These are phyloP conservation scores for Blastocystis hominis DNA, from an alignment of 352 stramenopile genomes.

Conservation along the genomic window DNA sequence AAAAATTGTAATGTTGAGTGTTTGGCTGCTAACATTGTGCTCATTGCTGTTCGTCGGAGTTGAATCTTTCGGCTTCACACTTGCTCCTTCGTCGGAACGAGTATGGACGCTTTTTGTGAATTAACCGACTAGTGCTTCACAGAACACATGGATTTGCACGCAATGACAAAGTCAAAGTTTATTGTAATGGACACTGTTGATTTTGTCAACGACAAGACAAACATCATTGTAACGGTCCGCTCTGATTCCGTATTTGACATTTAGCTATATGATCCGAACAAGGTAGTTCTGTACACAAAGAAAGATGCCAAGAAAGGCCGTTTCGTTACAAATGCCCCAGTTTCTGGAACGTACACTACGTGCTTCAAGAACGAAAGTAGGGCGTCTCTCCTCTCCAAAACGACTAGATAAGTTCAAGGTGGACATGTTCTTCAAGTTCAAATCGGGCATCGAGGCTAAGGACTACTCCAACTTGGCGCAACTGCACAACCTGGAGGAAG, in stretches of 20 bases:
- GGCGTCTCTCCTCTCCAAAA: not conserved
- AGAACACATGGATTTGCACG: slow-evolving; percentile 44
- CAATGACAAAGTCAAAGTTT: slow-evolving; percentile 50
- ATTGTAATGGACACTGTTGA: not conserved
- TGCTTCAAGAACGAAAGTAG: slow-evolving; percentile 36
- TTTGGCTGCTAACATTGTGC: not conserved
- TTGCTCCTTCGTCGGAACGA: not conserved
- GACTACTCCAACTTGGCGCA: slow-evolving; percentile 53
- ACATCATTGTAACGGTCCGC: slow-evolving; percentile 8
- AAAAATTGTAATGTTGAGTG: not conserved
- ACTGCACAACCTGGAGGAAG: slow-evolving; percentile 33
- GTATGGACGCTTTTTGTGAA: not conserved
- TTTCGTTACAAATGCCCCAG: slow-evolving; percentile 31
- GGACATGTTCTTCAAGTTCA: slow-evolving; percentile 39
- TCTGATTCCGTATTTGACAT: not conserved
- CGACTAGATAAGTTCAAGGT: not conserved
- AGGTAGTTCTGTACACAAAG: slow-evolving; percentile 2
- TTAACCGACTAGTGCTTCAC: slow-evolving; percentile 39
- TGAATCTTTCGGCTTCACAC: slow-evolving; percentile 4
- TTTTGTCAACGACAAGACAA: slow-evolving; percentile 15
- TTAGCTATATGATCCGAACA: not conserved
- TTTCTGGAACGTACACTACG: slow-evolving; percentile 19
- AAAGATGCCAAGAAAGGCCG: slow-evolving; percentile 13
- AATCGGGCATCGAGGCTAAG: slow-evolving; percentile 52
- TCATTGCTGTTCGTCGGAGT: slow-evolving; percentile 1